Conservation (phyloP, 164 flowering plant species). For the Nymphaea thermarum region DNA sequence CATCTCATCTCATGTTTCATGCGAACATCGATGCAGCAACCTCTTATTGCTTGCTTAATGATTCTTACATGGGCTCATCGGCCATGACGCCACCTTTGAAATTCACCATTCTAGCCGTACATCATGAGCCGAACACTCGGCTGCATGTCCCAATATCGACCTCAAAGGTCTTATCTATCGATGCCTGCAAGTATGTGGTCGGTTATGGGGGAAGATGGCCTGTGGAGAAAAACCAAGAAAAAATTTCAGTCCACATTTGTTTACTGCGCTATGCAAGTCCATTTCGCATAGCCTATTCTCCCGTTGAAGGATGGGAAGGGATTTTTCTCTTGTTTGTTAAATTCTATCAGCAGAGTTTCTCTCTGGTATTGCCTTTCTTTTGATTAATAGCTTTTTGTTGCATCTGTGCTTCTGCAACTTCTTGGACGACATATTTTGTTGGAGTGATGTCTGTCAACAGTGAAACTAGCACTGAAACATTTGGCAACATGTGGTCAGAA, state of each 20-base stretch:
- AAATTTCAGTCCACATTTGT: not conserved
- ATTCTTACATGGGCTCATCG: not conserved
- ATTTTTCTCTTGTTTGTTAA: not conserved
- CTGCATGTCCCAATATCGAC: too few species aligned
- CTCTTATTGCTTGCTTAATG: too few species aligned
- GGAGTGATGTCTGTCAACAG: slow-evolving; percentile 81
- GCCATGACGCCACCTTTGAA: too few species aligned
- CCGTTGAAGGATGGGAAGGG: not conserved
- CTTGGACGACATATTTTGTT: slow-evolving; percentile 1
- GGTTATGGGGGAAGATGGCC: too few species aligned
- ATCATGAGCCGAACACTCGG: too few species aligned
- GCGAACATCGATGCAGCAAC: not conserved
- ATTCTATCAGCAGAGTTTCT: not conserved
- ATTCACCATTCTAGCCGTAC: too few species aligned
- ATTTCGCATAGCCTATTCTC: not conserved
- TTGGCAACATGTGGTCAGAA: slow-evolving; percentile 93
- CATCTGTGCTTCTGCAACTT: not conserved
- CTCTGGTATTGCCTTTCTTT: not conserved
- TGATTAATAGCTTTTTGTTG: not conserved
- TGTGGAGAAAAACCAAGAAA: not conserved
- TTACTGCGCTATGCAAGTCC: not conserved
- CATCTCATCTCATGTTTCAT: not conserved
- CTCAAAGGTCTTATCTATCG: too few species aligned
- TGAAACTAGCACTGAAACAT: slow-evolving; percentile 59
- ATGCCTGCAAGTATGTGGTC: too few species aligned